Base-by-base conservation (phyloP, 2,329 filamentous ascomycete genomes). In the Onygena corvina region DNA sequence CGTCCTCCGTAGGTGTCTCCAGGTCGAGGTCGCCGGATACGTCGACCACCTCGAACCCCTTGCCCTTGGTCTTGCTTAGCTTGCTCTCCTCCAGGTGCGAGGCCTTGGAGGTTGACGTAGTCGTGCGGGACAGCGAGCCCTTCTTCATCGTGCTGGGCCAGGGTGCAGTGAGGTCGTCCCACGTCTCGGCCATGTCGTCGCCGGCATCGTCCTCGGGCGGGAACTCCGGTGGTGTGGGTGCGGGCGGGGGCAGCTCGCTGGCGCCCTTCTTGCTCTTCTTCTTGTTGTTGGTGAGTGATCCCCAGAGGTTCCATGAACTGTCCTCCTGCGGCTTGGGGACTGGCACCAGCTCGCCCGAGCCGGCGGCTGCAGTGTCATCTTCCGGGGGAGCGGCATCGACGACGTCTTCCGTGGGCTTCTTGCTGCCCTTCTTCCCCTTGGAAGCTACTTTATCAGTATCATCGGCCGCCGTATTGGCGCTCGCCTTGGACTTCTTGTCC, bases 181-280 rank as follows among this genome's bases (percentile, higher is more conserved):
- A 72, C 30, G 58, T 55, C 11, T 30, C 18, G 38, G 11, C 21
- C 5, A 42, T 42, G 51, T 68, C 67, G 25, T 60, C 60, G n/a
- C 60, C 63, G 8, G 61, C 57, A 35, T 59, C 56, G 49, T 60
- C 50, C 11, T 54, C 48, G 29, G 56, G 55, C 14, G 59, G 57
- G 46, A 60, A 53, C 42, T 68, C 63, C 36, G 71, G 71, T 38
- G 71, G 70, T 29, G 69, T 71, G 2, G 71, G 71, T 18, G 68
- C 71, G 14, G 69, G 70, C 30, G 71, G 71, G 27, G 71, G 71
- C 46, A 68, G 68, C 27, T 69, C 67, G 48, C 64, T 60, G 44
- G 67, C 53, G 46, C 63, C 60, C 53, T 66, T 74, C 49, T 59
- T 64, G 58, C 73, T 77, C 55, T 71, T 73, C 56, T 66, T 65